phyloP scores from a whole-genome alignment of 495 filamentous ascomycete genomes.

The Filosporella fistucella region DNA sequence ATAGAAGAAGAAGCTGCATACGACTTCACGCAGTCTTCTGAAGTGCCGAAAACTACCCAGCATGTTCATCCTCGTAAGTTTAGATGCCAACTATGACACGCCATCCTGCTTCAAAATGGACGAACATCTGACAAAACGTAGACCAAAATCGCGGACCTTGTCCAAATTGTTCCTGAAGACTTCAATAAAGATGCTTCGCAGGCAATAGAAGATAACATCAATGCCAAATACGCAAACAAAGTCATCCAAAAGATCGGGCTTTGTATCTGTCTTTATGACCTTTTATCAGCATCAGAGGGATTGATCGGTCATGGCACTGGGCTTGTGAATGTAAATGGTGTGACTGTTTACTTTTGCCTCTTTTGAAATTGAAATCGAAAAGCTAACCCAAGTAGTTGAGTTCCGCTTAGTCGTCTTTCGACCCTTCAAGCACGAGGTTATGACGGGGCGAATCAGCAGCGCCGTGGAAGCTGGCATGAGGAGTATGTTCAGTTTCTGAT shows the following conservation, averaged over 20 bases:
- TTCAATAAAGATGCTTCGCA: slow-evolving; percentile 72
- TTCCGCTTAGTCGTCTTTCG: slow-evolving; percentile 92
- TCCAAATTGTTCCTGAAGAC: slow-evolving; percentile 83
- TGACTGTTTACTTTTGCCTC: not conserved
- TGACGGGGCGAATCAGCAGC: slow-evolving; percentile 73
- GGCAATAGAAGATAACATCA: slow-evolving; percentile 90
- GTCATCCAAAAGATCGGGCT: slow-evolving; percentile 78
- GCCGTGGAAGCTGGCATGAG: slow-evolving; percentile 70
- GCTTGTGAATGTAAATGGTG: slow-evolving; percentile 88
- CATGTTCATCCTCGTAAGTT: slow-evolving; percentile 57
- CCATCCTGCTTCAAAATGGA: too few species aligned
- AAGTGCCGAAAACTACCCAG: not conserved
- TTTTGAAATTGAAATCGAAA: not conserved
- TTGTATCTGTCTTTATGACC: slow-evolving; percentile 86
- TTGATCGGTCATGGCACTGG: slow-evolving; percentile 87
- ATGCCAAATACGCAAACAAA: slow-evolving; percentile 93
- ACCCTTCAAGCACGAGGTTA: slow-evolving; percentile 87
- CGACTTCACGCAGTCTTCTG: not conserved
- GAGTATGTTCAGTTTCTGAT: too few species aligned
- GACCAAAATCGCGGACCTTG: slow-evolving; percentile 79
- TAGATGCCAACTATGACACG: not conserved
- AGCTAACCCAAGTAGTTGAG: slow-evolving; percentile 54
- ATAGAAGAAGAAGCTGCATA: too few species aligned
- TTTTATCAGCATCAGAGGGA: slow-evolving; percentile 83
- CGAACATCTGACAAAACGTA: too few species aligned